phyloP scores from a whole-genome alignment of 768 basidiomycete genomes.

The Kwoniella sp. region DNA sequence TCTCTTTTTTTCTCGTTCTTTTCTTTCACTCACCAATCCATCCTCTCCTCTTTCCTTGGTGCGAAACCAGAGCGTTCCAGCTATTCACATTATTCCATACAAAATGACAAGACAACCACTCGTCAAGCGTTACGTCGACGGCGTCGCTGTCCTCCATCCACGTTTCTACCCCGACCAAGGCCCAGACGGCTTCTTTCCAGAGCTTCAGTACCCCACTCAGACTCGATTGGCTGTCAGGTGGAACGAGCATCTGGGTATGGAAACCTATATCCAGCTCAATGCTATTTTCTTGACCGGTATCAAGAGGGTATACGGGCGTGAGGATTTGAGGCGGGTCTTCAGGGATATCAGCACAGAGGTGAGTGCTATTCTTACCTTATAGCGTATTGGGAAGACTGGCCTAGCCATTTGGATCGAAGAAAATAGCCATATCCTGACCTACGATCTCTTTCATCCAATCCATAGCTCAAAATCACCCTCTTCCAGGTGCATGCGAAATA shows the following conservation, averaged over 20 bases:
- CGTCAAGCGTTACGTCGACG: conserved; percentile 9
- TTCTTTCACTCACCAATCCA: no score
- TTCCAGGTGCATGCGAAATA: conserved; percentile 1
- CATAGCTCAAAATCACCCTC: conserved; percentile 6
- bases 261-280: conserved; percentile 18
- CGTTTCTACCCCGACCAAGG: conserved; percentile 17
- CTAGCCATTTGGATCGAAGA: no score
- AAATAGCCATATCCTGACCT: no score
- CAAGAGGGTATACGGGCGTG: background rate
- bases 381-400: background rate
- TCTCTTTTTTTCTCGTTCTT: no score
- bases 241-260: background rate
- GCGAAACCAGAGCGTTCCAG: background rate
- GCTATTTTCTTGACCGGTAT: conserved; percentile 14
- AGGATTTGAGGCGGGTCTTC: background rate
- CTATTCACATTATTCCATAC: background rate
- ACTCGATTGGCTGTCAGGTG: conserved; percentile 15
- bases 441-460: no score
- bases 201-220: conserved; percentile 17
- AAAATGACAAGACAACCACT: background rate
- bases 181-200: conserved; percentile 18
- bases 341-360: conserved; percentile 1
- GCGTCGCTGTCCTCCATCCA: conserved; percentile 8
- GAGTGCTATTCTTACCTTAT: background rate
- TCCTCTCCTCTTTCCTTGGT: background rate